Evolutionary conservation across 495 filamentous ascomycete genomes (phyloP), one percentile per base, ranked within the genome.

Genomic region (Rostrohypoxylon terebratum): DNA sequence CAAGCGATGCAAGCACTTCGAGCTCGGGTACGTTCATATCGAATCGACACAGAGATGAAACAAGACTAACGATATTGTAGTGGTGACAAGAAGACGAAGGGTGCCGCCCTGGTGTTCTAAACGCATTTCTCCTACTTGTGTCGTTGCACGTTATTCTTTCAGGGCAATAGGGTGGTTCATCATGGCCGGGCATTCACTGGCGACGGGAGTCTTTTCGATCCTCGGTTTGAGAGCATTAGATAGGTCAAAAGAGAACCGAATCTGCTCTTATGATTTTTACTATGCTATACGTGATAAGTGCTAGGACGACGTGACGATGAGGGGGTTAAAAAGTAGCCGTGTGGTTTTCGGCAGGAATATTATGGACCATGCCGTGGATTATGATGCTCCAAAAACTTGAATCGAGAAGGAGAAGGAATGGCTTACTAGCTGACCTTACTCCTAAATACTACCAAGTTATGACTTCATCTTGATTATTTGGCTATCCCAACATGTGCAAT

Each of bases 51-150:
- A 7, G 13, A 9, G 34, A n/a, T 11, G 10, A 2, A 2, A 31
- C 18, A 1, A 18, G 14, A 40, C 73, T 72, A 67, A 66, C 50
- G 9, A 8, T 16, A 18, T 66, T 81, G 83, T 76, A 97, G 96
- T 90, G 96, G 96, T 87, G 96, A 99, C 91, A 99, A 99, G 94
- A 99, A 99, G 94, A 99, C 96, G 81, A 99, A 99, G 92, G 96
- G 96, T 91, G 96, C 96, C 79, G 96, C 96, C 77, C 89, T 99
- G 79, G 96, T 99, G 77, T 99, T 98, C 88, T 99, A 96, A 87
- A 75, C 79, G 61, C 65, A 40, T 65, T 68, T 60, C 63, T 60
- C 63, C 34, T 75, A 70, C 68, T 71, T 54, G 44, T 58, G 63
- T 68, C 53, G 61, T 69, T 69, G 57, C 71, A 69, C 62, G 66